Evolutionary conservation across 2,329 filamentous ascomycete species (phyloP).

Genomic region (Paracamarosporium sp.): DNA sequence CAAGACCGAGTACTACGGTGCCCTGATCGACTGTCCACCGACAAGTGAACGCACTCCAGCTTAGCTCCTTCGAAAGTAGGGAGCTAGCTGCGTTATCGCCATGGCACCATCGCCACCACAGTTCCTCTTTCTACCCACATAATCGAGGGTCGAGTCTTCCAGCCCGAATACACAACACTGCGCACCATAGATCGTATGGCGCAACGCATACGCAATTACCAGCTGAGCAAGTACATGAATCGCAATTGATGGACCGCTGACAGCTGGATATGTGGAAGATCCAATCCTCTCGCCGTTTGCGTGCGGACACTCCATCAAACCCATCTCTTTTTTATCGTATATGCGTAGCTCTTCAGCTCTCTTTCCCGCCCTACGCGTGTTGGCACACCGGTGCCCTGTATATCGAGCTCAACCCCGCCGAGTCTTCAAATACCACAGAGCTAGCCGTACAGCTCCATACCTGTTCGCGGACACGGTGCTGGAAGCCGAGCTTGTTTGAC

Average conservation of each 20-base stretch:
- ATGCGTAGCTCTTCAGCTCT: background rate
- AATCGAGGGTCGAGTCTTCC: background rate
- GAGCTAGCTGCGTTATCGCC: background rate
- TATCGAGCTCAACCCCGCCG: background rate
- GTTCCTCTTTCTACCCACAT: background rate
- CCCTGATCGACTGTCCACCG: background rate
- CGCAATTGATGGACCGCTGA: background rate
- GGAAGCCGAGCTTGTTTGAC: background rate
- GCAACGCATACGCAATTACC: background rate
- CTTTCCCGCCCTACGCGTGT: background rate
- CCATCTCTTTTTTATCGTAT: background rate
- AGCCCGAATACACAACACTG: background rate
- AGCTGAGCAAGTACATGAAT: background rate
- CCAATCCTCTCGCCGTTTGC: background rate
- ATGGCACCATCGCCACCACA: background rate
- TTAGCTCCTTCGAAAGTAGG: background rate
- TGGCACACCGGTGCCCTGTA: background rate
- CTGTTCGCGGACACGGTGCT: background rate
- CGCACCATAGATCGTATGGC: background rate
- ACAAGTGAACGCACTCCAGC: background rate
- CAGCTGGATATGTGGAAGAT: background rate
- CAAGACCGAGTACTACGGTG: background rate
- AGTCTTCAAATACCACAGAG: background rate
- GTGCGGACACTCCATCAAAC: background rate
- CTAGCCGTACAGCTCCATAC: background rate